These are phyloP conservation scores for Byssochlamys sp. DNA, from an alignment of 2,329 filamentous ascomycete species.

Conservation along the genomic window DNA sequence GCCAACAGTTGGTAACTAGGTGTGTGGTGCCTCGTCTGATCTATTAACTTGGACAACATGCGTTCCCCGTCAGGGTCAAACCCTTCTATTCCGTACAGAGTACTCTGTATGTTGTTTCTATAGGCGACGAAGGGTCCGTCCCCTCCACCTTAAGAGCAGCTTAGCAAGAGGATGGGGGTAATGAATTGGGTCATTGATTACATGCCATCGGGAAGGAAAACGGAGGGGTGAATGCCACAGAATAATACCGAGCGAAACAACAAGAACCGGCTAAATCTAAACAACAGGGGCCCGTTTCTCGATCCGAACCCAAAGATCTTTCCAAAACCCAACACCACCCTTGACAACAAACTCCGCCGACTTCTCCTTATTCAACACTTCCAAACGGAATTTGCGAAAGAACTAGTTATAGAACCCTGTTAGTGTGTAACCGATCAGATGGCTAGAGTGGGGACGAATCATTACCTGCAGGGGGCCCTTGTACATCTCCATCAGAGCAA, in stretches of 20 bases:
- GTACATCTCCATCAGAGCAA: slow-evolving; percentile 46
- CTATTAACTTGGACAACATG: too few relatives aligned
- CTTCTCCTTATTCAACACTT: slow-evolving; percentile 13
- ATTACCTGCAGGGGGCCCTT: slow-evolving; percentile 32
- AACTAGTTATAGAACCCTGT: slow-evolving; percentile 13
- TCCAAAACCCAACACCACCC: slow-evolving; percentile 26
- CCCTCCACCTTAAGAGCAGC: neutral
- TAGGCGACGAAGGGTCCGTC: too few relatives aligned
- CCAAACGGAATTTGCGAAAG: slow-evolving; percentile 19
- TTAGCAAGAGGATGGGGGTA: neutral
- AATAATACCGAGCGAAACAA: neutral
- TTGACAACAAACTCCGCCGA: slow-evolving; percentile 21
- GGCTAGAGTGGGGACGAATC: neutral
- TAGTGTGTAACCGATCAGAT: neutral
- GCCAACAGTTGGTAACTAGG: too few relatives aligned
- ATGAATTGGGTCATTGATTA: neutral
- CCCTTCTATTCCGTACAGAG: too few relatives aligned
- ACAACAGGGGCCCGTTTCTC: slow-evolving; percentile 1
- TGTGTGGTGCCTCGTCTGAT: too few relatives aligned
- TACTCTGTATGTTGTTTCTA: too few relatives aligned
- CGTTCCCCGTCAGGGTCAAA: too few relatives aligned
- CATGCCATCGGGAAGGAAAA: neutral
- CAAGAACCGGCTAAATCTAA: neutral
- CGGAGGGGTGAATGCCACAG: neutral
- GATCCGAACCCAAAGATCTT: slow-evolving; percentile 8